Base-by-base conservation (phyloP, 129 eudicot species). In the Erigeron canadensis region DNA sequence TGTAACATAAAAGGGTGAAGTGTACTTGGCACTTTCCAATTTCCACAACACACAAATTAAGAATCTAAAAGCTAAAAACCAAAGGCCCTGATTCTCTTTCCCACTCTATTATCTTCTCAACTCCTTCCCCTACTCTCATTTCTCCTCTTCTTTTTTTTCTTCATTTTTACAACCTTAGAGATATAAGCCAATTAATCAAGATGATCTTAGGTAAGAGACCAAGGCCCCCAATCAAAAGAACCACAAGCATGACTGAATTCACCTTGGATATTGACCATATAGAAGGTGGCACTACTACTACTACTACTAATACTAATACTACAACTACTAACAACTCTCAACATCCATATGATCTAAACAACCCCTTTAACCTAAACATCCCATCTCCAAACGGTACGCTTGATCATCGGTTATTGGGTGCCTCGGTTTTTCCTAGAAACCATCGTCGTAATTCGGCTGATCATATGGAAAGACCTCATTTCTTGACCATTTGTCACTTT, bases 211-310 rank as follows among this genome's bases (percentile, higher is more conserved):
- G 84, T 17, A 79, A 85, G 72, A 65, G 84, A 17, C 56, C 63
- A 13, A 82, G 85, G 3, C 81, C 86, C n/a, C 81, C 85, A 44
- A 72, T 82, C 64, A 76, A 68, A 70, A 64, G 90, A 62, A 82
- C 90, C 50, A 82, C 85, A 22, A 86, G 90, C 81, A 82, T 82
- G 87, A 75, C 83, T 15, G 79, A 78, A 73, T 69, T 86, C 67
- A 76, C 80, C 15, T 11, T 82, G 48, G 83, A 82, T 65, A 68
- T 40, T 22, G 58, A 59, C 46, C 56, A 44, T 3, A 28, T 28
- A 28, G 34, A 28, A 28, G 34, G 34, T 28, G 34, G 34, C 70
- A 23, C 70, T 23, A 48, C 51, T 19, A 67, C 34, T 21, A 22
- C 18, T 3, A 53, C 5, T 19, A 21, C 40, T 68, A n/a, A n/a